Evolutionary conservation across 1,139 yeast species (phyloP).

Genomic region (Lipomyces yarrowii): DNA sequence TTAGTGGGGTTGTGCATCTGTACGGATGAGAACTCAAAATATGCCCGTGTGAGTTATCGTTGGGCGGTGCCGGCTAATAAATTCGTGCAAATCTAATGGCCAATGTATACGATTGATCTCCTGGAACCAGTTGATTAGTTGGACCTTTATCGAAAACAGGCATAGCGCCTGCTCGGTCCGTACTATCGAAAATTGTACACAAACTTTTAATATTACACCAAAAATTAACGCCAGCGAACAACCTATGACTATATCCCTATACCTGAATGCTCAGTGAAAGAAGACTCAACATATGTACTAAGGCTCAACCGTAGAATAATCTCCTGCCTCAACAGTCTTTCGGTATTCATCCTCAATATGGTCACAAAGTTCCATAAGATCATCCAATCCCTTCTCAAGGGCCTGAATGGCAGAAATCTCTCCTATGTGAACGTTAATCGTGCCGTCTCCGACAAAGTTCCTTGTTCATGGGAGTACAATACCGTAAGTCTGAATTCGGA

Average conservation of each 20-base stretch:
- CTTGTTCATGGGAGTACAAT: conserved; percentile 13
- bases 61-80: background rate
- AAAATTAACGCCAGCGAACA: background rate
- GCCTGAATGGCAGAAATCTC: conserved; percentile 89
- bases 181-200: background rate
- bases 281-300: background rate
- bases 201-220: background rate
- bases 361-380: conserved; percentile 78
- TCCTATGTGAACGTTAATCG: conserved; percentile 30
- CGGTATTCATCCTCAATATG: conserved; percentile 75
- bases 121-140: background rate
- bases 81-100: background rate
- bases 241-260: background rate
- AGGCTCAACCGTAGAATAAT: conserved; percentile 54
- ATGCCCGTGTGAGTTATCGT: background rate
- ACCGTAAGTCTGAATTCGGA: conserved; percentile 94
- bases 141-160: background rate
- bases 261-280: background rate
- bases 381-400: conserved; percentile 86
- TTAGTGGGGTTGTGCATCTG: background rate
- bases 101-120: background rate
- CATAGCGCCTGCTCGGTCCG: too few species aligned
- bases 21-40: background rate
- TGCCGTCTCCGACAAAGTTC: background rate
- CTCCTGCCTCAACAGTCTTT: conserved; percentile 52